Percentiles rank a stretch among this genome's conserved stretches.
These are phyloP conservation scores for Teratosphaeria destructans DNA, from an alignment of 2,329 filamentous ascomycete genomes.

Conservation along the genomic window DNA sequence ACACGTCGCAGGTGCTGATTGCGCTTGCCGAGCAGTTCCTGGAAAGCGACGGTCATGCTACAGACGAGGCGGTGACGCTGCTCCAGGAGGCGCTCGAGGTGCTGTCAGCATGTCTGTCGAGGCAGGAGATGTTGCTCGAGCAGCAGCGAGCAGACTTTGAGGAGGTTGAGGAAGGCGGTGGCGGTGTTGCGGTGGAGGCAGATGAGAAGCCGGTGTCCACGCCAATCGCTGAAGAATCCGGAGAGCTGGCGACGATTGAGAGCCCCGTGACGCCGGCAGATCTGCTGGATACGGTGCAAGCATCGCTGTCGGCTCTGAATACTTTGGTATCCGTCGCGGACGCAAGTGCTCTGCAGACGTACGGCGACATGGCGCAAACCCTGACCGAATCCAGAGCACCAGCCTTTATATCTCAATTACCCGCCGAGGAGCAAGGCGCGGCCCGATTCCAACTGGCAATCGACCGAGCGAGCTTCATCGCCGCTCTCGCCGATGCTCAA, in stretches of 20 bases:
- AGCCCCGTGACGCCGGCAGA: slow-evolving; percentile 55
- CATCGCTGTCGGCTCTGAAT: slow-evolving; percentile 44
- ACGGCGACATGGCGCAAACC: slow-evolving; percentile 50
- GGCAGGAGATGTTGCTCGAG: slow-evolving; percentile 37
- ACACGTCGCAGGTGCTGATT: slow-evolving; percentile 59
- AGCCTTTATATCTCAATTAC: slow-evolving; percentile 36
- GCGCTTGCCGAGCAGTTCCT: slow-evolving; percentile 52
- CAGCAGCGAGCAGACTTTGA: slow-evolving; percentile 25
- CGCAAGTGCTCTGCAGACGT: slow-evolving; percentile 35
- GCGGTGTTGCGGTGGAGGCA: slow-evolving; percentile 14
- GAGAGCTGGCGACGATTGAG: slow-evolving; percentile 57
- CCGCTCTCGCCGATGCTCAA: slow-evolving; percentile 45
- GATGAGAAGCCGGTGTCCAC: slow-evolving; percentile 7
- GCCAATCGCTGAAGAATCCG: slow-evolving; percentile 17
- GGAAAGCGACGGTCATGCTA: slow-evolving; percentile 36
- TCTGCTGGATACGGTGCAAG: slow-evolving; percentile 57
- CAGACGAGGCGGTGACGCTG: slow-evolving; percentile 38
- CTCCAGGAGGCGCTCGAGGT: slow-evolving; percentile 53
- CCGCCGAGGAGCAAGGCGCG: slow-evolving; percentile 14
- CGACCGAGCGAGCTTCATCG: slow-evolving; percentile 46
- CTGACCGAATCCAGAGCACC: slow-evolving; percentile 46
- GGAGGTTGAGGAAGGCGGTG: slow-evolving; percentile 21
- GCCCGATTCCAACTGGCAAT: slow-evolving; percentile 37
- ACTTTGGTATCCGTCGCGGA: slow-evolving; percentile 41
- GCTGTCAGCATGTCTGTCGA: slow-evolving; percentile 41